Evolutionary conservation across 2,329 filamentous ascomycete genomes (phyloP).

Genomic region (Colletotrichum scovillei): DNA sequence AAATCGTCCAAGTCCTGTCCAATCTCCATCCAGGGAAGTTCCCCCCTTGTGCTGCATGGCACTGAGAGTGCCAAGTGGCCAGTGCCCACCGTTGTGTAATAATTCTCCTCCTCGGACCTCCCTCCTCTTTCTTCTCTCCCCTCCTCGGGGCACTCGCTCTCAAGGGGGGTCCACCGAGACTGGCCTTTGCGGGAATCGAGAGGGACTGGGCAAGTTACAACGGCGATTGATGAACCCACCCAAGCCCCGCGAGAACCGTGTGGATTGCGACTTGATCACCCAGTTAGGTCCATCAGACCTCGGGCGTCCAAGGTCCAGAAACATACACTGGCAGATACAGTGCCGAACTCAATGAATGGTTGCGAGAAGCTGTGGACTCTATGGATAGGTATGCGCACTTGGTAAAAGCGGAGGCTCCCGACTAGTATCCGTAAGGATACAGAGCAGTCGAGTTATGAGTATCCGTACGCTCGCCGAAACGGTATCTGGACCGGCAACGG

Average conservation of each 20-base stretch:
- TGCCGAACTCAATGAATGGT: background rate
- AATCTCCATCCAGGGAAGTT: background rate
- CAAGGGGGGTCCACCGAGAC: background rate
- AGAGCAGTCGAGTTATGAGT: background rate
- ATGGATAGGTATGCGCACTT: background rate
- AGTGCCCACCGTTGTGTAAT: background rate
- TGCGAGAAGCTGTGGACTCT: background rate
- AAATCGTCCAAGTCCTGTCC: background rate
- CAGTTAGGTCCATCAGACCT: background rate
- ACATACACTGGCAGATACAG: background rate
- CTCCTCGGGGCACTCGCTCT: background rate
- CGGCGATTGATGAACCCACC: background rate
- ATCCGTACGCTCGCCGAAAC: background rate
- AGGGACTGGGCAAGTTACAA: background rate
- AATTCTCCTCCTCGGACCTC: background rate
- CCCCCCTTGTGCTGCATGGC: background rate
- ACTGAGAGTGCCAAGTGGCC: background rate
- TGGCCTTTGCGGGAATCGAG: background rate
- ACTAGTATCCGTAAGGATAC: background rate
- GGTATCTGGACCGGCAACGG: background rate
- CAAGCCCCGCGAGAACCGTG: background rate
- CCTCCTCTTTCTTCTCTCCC: background rate
- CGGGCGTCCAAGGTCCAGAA: background rate
- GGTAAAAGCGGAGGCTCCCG: background rate
- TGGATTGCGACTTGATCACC: background rate